A percentile compares a stretch with the other conserved stretches of the same genome.
Conservation (phyloP, 371 early-diverging fungal species). For the Actinomucor elegans region DNA sequence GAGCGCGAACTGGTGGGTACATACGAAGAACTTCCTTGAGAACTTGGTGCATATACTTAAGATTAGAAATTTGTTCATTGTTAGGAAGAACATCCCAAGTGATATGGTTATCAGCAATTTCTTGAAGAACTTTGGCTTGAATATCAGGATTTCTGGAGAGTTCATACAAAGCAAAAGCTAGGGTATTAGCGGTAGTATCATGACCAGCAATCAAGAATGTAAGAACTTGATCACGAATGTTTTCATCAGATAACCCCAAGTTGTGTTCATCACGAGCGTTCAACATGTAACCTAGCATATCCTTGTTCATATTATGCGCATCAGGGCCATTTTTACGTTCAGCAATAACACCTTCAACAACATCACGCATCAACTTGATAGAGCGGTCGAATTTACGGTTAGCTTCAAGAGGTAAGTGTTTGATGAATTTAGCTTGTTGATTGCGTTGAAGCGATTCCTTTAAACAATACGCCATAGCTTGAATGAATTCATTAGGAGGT, state of each 20-base stretch:
- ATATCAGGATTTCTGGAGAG: conserved; percentile 42
- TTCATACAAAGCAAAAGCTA: conserved; percentile 48
- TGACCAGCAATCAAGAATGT: conserved; percentile 59
- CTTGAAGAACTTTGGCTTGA: conserved; percentile 40
- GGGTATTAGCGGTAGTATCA: conserved; percentile 47
- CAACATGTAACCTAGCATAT: conserved; percentile 59
- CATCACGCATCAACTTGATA: conserved; percentile 36
- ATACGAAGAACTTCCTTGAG: conserved; percentile 56
- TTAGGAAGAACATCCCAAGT: conserved; percentile 35
- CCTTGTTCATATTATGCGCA: conserved; percentile 25
- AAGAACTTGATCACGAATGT: conserved; percentile 59
- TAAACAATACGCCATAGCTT: conserved; percentile 45
- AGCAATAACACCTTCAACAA: conserved; percentile 36
- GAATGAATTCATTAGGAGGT: conserved; percentile 45
- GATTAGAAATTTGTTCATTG: conserved; percentile 37
- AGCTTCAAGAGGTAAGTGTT: conserved; percentile 38
- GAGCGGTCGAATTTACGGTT: conserved; percentile 30
- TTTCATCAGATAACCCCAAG: conserved; percentile 40
- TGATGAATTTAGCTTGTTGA: conserved; percentile 34
- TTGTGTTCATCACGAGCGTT: conserved; percentile 43
- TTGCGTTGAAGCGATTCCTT: conserved; percentile 15
- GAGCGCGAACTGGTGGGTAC: conserved; percentile 45
- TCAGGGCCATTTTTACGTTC: conserved; percentile 33
- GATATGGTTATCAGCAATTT: conserved; percentile 48
- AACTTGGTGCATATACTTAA: conserved; percentile 40